Conservation (phyloP, 2,329 filamentous ascomycete species). For the Simplicillium sp. region DNA sequence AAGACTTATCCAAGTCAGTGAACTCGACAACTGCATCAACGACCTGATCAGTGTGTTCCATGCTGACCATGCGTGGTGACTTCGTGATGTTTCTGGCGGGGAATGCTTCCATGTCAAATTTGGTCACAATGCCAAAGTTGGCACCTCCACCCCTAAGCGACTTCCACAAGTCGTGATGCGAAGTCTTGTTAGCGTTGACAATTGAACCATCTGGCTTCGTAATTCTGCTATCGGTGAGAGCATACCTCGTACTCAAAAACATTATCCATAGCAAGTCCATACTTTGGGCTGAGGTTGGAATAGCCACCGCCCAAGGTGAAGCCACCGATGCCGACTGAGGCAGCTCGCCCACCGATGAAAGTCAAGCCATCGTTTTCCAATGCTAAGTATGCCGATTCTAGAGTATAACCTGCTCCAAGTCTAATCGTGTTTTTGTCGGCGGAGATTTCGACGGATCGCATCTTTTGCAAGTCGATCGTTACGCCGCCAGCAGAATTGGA, state of each 20-base stretch:
- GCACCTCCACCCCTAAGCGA: constrained; percentile 34
- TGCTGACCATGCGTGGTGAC: not conserved
- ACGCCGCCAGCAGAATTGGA: constrained; percentile 21
- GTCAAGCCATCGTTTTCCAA: constrained; percentile 12
- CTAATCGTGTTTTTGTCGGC: not conserved
- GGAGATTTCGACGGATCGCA: constrained; percentile 12
- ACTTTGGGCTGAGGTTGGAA: constrained; percentile 19
- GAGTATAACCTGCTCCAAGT: not conserved
- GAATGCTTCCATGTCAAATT: constrained; percentile 4
- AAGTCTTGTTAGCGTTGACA: not conserved
- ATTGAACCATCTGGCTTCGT: not conserved
- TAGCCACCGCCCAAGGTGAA: constrained; percentile 15
- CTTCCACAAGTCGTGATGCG: constrained; percentile 28
- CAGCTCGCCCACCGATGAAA: constrained; percentile 7
- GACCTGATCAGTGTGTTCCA: constrained; percentile 1
- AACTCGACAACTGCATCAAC: constrained; percentile 1
- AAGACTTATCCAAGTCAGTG: not conserved
- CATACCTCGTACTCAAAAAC: constrained; percentile 11
- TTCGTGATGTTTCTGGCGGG: not conserved
- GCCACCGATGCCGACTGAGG: constrained; percentile 8
- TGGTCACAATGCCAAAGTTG: constrained; percentile 30
- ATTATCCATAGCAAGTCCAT: constrained; percentile 14
- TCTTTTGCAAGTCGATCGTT: constrained; percentile 19
- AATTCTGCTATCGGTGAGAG: too few species aligned
- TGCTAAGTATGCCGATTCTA: constrained; percentile 12